phyloP scores from a whole-genome alignment of 2,329 filamentous ascomycete species.

The Neopestalotiopsis clavispora region DNA sequence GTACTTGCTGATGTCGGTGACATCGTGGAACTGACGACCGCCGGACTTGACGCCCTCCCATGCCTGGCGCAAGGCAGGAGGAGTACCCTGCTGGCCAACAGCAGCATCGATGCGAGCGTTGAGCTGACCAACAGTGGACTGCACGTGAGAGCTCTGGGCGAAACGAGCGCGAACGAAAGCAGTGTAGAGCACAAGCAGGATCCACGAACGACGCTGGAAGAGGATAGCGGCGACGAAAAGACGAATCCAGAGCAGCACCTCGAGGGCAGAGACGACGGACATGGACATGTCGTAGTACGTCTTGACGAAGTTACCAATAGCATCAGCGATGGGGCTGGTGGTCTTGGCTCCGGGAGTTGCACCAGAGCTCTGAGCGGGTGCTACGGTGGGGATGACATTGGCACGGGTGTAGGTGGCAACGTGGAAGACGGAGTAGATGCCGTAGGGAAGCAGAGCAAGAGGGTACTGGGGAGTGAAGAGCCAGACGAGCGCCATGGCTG shows the following conservation, averaged over 20 bases:
- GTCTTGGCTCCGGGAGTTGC: conserved; percentile 63
- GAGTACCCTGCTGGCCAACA: conserved; percentile 84
- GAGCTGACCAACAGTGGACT: conserved; percentile 75
- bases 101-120: conserved; percentile 79
- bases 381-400: conserved; percentile 87
- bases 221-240: conserved; percentile 80
- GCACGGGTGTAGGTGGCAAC: conserved; percentile 95
- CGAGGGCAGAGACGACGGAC: conserved; percentile 87
- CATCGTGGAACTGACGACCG: conserved; percentile 75
- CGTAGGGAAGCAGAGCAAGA: conserved; percentile 89
- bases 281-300: conserved; percentile 97
- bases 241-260: conserved; percentile 87
- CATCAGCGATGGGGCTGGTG: conserved; percentile 72
- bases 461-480: conserved; percentile 89
- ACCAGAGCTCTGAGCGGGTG: conserved; percentile 73
- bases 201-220: conserved; percentile 91
- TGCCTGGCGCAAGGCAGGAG: conserved; percentile 75
- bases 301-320: conserved; percentile 93
- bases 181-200: conserved; percentile 84
- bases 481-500: conserved; percentile 95
- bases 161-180: conserved; percentile 90
- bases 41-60: conserved; percentile 82
- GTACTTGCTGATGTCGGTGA: conserved; percentile 80
- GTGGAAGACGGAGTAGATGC: conserved; percentile 98
- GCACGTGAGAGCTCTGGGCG: conserved; percentile 91